These are phyloP conservation scores for Tripterygium wilfordii DNA, from an alignment of 177 flowering plant genomes.

Conservation along the genomic window DNA sequence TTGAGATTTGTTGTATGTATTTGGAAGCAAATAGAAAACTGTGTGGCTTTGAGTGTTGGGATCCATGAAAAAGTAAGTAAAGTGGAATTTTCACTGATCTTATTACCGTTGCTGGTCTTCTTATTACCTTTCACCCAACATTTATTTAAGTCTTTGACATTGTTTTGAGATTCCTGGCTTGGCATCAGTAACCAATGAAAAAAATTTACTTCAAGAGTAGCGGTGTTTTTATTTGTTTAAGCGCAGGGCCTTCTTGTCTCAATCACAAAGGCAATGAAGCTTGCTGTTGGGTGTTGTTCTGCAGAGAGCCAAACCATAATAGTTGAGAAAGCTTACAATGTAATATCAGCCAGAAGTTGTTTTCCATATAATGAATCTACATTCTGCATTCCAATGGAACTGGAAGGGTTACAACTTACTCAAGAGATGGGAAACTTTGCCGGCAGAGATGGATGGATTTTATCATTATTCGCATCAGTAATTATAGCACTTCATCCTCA, in stretches of 20 bases:
- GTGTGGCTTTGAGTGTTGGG: conserved; percentile 13
- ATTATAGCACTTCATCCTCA: conserved; percentile 63
- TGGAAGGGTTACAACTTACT: conserved; percentile 18
- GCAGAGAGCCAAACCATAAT: conserved; percentile 50
- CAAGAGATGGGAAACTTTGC: conserved; percentile 18
- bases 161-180: no score
- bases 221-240: not conserved
- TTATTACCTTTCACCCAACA: no score
- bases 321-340: conserved; percentile 48
- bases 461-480: conserved; percentile 70
- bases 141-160: no score
- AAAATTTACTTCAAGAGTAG: not conserved
- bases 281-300: conserved; percentile 56
- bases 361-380: conserved; percentile 23
- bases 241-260: conserved; percentile 64
- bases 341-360: conserved; percentile 34
- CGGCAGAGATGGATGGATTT: conserved; percentile 54
- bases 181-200: no score
- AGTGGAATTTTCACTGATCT: no score
- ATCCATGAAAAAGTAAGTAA: conserved; percentile 36
- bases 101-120: no score
- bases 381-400: conserved; percentile 12
- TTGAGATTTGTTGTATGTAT: conserved; percentile 44
- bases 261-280: conserved; percentile 55
- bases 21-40: conserved; percentile 50